Evolutionary conservation across 257 asterid species (phyloP).

Genomic region (Fraxinus quadrangulata): DNA sequence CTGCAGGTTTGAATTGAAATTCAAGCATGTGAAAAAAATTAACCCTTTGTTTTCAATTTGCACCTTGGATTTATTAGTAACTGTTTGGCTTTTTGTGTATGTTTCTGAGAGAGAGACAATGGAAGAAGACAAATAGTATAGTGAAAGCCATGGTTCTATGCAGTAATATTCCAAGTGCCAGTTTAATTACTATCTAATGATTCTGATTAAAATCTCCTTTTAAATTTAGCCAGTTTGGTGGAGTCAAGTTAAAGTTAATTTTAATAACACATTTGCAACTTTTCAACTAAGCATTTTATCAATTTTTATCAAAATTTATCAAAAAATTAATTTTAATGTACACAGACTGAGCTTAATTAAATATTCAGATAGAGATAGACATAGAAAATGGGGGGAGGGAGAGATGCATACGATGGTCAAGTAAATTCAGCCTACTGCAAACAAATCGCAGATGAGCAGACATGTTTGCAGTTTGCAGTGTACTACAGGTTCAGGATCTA

Average conservation of each 20-base stretch:
- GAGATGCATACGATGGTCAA: conserved; percentile 38
- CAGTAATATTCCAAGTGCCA: conserved; percentile 52
- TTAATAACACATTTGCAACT: too few relatives aligned
- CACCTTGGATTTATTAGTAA: conserved; percentile 48
- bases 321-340: too few relatives aligned
- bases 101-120: conserved; percentile 20
- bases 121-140: conserved; percentile 43
- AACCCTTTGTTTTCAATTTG: conserved; percentile 15
- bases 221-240: neutral
- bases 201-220: conserved; percentile 38
- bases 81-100: conserved; percentile 49
- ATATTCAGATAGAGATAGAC: neutral
- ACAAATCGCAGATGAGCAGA: conserved; percentile 34
- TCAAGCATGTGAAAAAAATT: conserved; percentile 37
- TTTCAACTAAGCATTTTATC: too few relatives aligned
- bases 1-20: conserved; percentile 12
- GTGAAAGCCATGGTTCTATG: conserved; percentile 50
- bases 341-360: neutral
- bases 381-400: conserved; percentile 2
- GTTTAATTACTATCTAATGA: conserved; percentile 25
- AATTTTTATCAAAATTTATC: too few relatives aligned
- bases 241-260: too few relatives aligned
- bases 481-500: conserved; percentile 46
- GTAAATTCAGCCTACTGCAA: conserved; percentile 36
- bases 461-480: conserved; percentile 34